A percentile compares a stretch with the other conserved stretches of the same genome.
Evolutionary conservation across 352 stramenopile species (phyloP).

Genomic region (Globisporangium paroecandrum): DNA sequence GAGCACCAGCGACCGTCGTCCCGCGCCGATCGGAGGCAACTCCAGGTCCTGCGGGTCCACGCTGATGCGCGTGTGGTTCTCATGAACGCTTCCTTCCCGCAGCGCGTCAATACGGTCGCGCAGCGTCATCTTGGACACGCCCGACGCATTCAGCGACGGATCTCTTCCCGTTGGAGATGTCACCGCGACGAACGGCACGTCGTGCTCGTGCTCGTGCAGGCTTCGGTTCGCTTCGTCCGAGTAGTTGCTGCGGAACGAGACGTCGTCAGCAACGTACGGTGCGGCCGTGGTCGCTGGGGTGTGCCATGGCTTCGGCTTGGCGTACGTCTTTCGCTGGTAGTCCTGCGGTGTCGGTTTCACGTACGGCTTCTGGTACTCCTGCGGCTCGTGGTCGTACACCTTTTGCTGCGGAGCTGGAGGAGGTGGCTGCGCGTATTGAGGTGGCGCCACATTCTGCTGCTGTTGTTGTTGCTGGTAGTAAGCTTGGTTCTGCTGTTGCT

Average conservation of each 20-base stretch:
- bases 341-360: constrained; percentile 11
- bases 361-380: constrained; percentile 9
- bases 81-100: constrained; percentile 40
- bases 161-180: constrained; percentile 21
- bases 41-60: constrained; percentile 23
- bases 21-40: constrained; percentile 15
- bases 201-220: constrained; percentile 12
- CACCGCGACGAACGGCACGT: constrained; percentile 24
- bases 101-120: constrained; percentile 63
- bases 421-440: constrained; percentile 1
- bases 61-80: constrained; percentile 54
- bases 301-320: constrained; percentile 18
- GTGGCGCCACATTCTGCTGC: neutral
- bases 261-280: constrained; percentile 8
- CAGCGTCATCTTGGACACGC: constrained; percentile 27
- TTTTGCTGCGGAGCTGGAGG: constrained; percentile 15
- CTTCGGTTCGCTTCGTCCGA: constrained; percentile 16
- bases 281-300: neutral
- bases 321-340: constrained; percentile 15
- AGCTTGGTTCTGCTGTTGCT: constrained; percentile 12
- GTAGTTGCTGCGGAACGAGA: constrained; percentile 12
- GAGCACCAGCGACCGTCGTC: constrained; percentile 30
- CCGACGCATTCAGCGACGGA: constrained; percentile 1
- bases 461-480: constrained; percentile 15
- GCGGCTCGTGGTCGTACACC: constrained; percentile 5